Percentiles rank a stretch among this genome's conserved stretches.
Conservation (phyloP, 345 rosid genomes). For the Stellera chamaejasme region DNA sequence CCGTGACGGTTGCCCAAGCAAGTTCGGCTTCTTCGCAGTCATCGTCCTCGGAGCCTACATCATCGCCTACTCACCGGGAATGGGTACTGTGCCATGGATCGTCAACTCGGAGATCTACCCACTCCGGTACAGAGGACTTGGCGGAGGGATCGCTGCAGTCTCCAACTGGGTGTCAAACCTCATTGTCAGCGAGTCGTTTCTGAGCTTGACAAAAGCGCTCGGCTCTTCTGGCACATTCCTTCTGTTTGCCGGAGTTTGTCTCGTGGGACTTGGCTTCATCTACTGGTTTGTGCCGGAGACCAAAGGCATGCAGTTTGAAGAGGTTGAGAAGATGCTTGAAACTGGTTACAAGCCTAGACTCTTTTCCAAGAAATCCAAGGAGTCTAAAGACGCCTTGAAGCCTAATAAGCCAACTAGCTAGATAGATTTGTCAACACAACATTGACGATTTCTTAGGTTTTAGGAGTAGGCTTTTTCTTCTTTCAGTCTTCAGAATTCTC, state of each 20-base stretch:
- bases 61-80: slow-evolving; percentile 27
- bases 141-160: slow-evolving; percentile 82
- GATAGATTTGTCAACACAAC: no score
- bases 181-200: slow-evolving; percentile 54
- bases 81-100: slow-evolving; percentile 30
- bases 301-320: slow-evolving; percentile 73
- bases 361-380: slow-evolving; percentile 15
- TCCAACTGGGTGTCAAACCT: slow-evolving; percentile 76
- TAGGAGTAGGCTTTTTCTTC: no score
- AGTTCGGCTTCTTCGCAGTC: slow-evolving; percentile 59
- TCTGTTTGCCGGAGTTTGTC: slow-evolving; percentile 45
- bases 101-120: slow-evolving; percentile 34
- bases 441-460: no score
- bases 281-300: slow-evolving; percentile 75
- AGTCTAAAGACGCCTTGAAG: neutral
- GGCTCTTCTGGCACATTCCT: slow-evolving; percentile 62
- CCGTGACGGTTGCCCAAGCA: slow-evolving; percentile 73
- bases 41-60: slow-evolving; percentile 31
- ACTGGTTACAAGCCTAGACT: slow-evolving; percentile 43
- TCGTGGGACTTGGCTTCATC: slow-evolving; percentile 41
- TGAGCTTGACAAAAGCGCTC: slow-evolving; percentile 44
- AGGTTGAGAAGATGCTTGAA: slow-evolving; percentile 61
- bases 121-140: slow-evolving; percentile 28
- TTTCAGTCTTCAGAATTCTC: no score
- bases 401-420: neutral